Conservation (phyloP, 1,139 yeast genomes). For the Kurtzmaniella quercitrusa region DNA sequence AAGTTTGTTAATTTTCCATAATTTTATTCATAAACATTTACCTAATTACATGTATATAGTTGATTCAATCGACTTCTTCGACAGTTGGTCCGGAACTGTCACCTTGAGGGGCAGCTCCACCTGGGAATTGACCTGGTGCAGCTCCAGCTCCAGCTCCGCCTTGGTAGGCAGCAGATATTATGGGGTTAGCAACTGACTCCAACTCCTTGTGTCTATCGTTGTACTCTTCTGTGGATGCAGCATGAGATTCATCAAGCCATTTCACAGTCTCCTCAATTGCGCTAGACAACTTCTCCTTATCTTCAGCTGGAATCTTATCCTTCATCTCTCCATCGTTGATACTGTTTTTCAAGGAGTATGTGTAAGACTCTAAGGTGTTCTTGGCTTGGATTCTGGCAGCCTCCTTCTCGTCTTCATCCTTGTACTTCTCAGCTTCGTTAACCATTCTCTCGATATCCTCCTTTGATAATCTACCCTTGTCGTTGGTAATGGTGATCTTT, state of each 20-base stretch:
- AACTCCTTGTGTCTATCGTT: conserved; percentile 64
- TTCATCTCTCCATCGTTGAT: conserved; percentile 45
- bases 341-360: conserved; percentile 72
- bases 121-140: conserved; percentile 43
- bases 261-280: conserved; percentile 42
- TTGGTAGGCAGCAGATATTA: conserved; percentile 59
- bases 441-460: conserved; percentile 50
- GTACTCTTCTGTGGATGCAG: conserved; percentile 52
- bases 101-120: conserved; percentile 40
- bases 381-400: conserved; percentile 51
- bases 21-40: neutral
- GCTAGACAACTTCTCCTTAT: conserved; percentile 40
- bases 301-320: conserved; percentile 43
- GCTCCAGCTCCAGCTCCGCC: conserved; percentile 44
- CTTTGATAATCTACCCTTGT: conserved; percentile 48
- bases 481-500: conserved; percentile 40
- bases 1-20: neutral
- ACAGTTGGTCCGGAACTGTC: conserved; percentile 61
- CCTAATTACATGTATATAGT: neutral
- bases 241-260: conserved; percentile 50
- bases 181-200: conserved; percentile 62
- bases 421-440: conserved; percentile 39
- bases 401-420: conserved; percentile 37
- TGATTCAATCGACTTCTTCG: conserved; percentile 61
- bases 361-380: conserved; percentile 85